Evolutionary conservation across 2,329 filamentous ascomycete genomes (phyloP), one percentile per base, ranked within the genome.

Genomic region (Sarocladium oryzae): DNA sequence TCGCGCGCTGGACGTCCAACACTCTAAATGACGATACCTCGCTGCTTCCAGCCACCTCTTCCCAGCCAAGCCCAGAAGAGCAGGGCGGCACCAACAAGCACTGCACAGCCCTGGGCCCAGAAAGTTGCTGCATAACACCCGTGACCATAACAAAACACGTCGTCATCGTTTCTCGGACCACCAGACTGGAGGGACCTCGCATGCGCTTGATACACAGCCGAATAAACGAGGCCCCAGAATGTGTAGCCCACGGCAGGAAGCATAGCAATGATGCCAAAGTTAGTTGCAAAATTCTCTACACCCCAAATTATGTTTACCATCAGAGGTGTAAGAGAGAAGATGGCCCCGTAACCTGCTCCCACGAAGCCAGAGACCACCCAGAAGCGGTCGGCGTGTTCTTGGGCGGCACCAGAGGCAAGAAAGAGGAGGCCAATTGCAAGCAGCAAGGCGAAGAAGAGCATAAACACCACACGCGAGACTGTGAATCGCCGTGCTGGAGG

Each of bases 261-360:
- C 75, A 95, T 93, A 37, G 91, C 90, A 7, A 97, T 84, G 55
- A 97, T 91, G 9, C 93, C 93, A 84, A 92, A 99, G 61, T 99
- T 97, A 0, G 93, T 99, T 53, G 89, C 93, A 64, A 99, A 97
- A 66, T 97, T 99, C 72, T 97, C 91, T 0, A 96, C 90, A 23
- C 93, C 93, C 93, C 93, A 99, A 41, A 99, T 92, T 9, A 96
- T 90, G n/a, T 85, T 89, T 58, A 96, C 86, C 52, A 97, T 88
- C 57, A 97, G 91, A 2, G 93, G 93, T 0, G 88, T 87, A 5
- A 97, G 78, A 45, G 83, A 87, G 72, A 97, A 99, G 20, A 91
- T 82, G 28, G 91, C 91, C 40, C 93, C 93, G 63, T 99, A 97
- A 40, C 93, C 93, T 1, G 90, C 85, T 6, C 93, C 93, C 6